Evolutionary conservation across 1,284 basidiomycete genomes (phyloP).

Genomic region (Apiotrichum mycotoxinovorans): DNA sequence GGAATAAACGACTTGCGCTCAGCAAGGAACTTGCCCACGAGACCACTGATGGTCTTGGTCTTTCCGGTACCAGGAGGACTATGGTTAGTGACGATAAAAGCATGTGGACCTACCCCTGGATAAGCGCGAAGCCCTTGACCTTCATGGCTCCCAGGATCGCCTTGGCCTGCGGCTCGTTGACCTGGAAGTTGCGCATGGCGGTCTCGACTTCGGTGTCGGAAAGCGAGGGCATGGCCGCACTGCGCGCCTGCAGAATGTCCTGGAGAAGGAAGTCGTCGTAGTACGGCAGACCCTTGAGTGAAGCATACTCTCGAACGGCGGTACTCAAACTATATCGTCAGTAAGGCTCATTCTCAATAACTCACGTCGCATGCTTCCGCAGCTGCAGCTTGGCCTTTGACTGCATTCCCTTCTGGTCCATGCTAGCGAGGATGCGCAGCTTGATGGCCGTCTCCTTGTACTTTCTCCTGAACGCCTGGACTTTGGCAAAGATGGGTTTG

Average conservation of each 20-base stretch:
- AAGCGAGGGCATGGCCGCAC: conserved; percentile 56
- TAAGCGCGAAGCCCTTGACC: conserved; percentile 78
- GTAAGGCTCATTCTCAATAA: conserved; percentile 5
- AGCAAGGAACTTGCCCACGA: conserved; percentile 80
- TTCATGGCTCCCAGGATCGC: conserved; percentile 77
- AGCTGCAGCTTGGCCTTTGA: conserved; percentile 66
- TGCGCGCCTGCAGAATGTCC: conserved; percentile 65
- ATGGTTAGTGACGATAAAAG: neutral
- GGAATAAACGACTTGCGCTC: conserved; percentile 58
- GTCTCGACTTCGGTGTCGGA: conserved; percentile 59
- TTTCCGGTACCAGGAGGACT: conserved; percentile 98
- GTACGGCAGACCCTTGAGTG: conserved; percentile 75
- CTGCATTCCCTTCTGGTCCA: conserved; percentile 45
- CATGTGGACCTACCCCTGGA: conserved; percentile 74
- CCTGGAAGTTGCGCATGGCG: conserved; percentile 66
- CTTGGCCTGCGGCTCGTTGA: conserved; percentile 92
- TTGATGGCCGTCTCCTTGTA: conserved; percentile 53
- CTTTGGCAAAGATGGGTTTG: conserved; percentile 64
- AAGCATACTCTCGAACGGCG: conserved; percentile 85
- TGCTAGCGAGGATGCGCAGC: conserved; percentile 50
- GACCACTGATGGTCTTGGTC: conserved; percentile 93
- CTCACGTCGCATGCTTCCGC: conserved; percentile 76
- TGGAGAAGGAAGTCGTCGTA: conserved; percentile 64
- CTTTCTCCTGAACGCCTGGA: conserved; percentile 62
- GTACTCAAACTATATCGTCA: conserved; percentile 68